Base-by-base conservation (phyloP, 768 basidiomycete genomes). In the Kondoa subrosea region DNA sequence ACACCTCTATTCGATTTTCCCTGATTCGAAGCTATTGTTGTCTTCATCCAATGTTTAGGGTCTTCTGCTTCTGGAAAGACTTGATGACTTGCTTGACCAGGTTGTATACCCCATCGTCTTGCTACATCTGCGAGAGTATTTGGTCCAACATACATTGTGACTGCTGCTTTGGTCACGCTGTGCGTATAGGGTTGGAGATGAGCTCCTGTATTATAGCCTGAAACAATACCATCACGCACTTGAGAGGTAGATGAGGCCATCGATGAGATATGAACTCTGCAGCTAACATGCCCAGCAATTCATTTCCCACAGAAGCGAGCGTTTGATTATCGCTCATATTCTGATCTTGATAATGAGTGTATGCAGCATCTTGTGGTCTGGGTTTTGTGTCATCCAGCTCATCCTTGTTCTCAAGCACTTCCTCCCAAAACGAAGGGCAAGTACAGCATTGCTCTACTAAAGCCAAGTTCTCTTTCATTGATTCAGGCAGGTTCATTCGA, bases 61-160 rank as follows among this genome's bases (percentile, higher is more conserved):
- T 50, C 40, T 50, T 50, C 40, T 50, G 40, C 8, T 50, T 50
- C 40, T 0, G 71, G 68, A 40, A 74, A 69, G 2, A 68, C 71
- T 56, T 67, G 69, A 57, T 66, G 31, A 4, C 50, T 57, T 4
- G 71, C 66, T 62, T 68, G 65, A 4, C 65, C 70, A 30, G 73
- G 69, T 3, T 65, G 67, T 29, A 75, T 71, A 21, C 74, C 74
- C 74, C 74, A 75, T 14, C 32, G 85, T 78, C 85, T 83, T 29
- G 92, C 92, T 63, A 96, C 85, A 71, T 81, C 84, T 56, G 88
- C 85, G 74, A 89, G 90, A 3, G 87, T 85, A 71, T 83, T 79
- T 17, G 89, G 85, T 16, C 93, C 93, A 33, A 91, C 92, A 77
- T 89, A 88, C 66, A 91, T 89, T 56, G 88, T 91, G 68, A 93